Evolutionary conservation across 192 early-diverging fungal species (phyloP).

Genomic region (Podila minutissima): DNA sequence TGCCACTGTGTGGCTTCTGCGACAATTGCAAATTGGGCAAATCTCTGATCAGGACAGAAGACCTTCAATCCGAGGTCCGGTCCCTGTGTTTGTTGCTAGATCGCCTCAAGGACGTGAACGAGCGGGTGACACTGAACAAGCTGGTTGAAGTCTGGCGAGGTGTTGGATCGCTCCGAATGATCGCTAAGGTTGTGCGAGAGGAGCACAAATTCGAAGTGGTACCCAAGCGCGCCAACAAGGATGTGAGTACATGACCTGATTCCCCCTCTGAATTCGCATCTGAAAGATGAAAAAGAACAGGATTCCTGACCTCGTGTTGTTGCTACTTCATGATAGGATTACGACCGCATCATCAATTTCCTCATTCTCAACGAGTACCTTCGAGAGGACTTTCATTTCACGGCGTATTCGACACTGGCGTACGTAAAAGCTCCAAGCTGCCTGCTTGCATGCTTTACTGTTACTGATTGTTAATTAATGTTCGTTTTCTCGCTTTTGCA

Average conservation of each 20-base stretch:
- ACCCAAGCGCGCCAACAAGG: slow-evolving; percentile 39
- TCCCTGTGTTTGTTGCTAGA: slow-evolving; percentile 44
- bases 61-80: slow-evolving; percentile 55
- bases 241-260: slow-evolving; percentile 6
- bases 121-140: slow-evolving; percentile 61
- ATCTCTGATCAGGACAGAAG: slow-evolving; percentile 46
- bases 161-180: slow-evolving; percentile 32
- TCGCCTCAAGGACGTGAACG: slow-evolving; percentile 34
- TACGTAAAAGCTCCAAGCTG: slow-evolving; percentile 33
- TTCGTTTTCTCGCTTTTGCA: neutral
- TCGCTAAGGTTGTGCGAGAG: slow-evolving; percentile 46
- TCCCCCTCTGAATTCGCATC: neutral
- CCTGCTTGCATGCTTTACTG: neutral
- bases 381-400: slow-evolving; percentile 69
- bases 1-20: slow-evolving; percentile 51
- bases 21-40: slow-evolving; percentile 57
- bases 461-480: neutral
- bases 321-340: slow-evolving; percentile 43
- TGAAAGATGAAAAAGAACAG: neutral
- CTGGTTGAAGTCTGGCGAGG: slow-evolving; percentile 58
- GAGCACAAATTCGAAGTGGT: slow-evolving; percentile 33
- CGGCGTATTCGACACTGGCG: slow-evolving; percentile 67
- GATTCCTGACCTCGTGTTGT: neutral
- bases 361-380: slow-evolving; percentile 62
- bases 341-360: slow-evolving; percentile 66